A percentile compares a stretch with the other conserved stretches of the same genome.
These are phyloP conservation scores for Corymbia maculata DNA, from an alignment of 345 rosid genomes.

Conservation along the genomic window DNA sequence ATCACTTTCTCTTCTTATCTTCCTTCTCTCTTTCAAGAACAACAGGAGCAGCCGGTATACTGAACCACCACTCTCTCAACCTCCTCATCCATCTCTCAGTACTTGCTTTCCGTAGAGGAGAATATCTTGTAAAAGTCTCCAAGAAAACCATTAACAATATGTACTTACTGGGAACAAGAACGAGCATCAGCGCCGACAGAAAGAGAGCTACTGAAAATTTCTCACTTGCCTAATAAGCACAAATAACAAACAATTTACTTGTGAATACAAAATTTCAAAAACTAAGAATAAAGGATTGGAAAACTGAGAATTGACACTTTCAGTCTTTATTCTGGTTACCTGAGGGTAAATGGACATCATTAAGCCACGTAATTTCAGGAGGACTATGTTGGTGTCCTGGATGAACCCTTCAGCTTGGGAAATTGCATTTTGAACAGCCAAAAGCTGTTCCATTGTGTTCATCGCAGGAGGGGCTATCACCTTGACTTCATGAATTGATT, in stretches of 20 bases:
- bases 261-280: neutral
- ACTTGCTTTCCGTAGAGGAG: constrained; percentile 62
- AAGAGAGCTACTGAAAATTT: constrained; percentile 52
- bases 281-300: neutral
- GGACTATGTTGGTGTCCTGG: constrained; percentile 76
- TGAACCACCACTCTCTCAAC: constrained; percentile 97
- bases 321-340: constrained; percentile 19
- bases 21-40: constrained; percentile 59
- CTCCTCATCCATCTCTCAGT: constrained; percentile 71
- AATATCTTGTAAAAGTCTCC: constrained; percentile 76
- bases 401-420: constrained; percentile 68
- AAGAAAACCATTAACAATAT: constrained; percentile 33
- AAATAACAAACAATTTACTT: neutral
- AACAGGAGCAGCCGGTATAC: constrained; percentile 93
- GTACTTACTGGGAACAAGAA: constrained; percentile 52
- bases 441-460: constrained; percentile 94
- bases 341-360: constrained; percentile 65
- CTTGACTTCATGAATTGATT: constrained; percentile 42
- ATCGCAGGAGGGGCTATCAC: constrained; percentile 74
- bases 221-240: constrained; percentile 62
- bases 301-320: neutral
- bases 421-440: constrained; percentile 82
- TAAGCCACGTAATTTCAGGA: constrained; percentile 83
- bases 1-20: constrained; percentile 60
- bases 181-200: constrained; percentile 31